A percentile compares a stretch with the other conserved stretches of the same genome.
Evolutionary conservation across 1,139 yeast genomes (phyloP).

Genomic region (Meyerozyma carpophila): DNA sequence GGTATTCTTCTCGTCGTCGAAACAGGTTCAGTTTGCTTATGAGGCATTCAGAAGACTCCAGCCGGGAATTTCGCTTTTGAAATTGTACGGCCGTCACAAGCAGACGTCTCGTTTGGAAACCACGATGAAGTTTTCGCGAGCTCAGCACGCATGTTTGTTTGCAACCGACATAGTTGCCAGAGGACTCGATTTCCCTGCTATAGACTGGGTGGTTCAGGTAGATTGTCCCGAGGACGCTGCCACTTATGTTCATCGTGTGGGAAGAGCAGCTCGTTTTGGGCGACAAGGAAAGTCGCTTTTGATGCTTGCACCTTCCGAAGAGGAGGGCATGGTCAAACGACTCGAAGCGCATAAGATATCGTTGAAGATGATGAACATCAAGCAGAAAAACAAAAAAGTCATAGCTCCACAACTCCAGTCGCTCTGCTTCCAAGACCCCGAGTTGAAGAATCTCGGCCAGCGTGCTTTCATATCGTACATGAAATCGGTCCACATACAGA

Average conservation of each 20-base stretch:
- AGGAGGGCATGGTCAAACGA: constrained; percentile 66
- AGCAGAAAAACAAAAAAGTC: constrained; percentile 69
- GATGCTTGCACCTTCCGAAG: constrained; percentile 81
- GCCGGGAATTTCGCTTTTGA: constrained; percentile 92
- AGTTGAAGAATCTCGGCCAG: constrained; percentile 87
- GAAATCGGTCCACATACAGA: constrained; percentile 78
- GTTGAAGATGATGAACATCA: constrained; percentile 67
- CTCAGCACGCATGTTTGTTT: constrained; percentile 82
- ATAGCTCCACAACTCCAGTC: constrained; percentile 84
- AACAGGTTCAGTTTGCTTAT: constrained; percentile 90
- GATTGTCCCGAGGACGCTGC: constrained; percentile 97
- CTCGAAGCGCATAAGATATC: constrained; percentile 61
- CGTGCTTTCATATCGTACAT: constrained; percentile 91
- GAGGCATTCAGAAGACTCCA: constrained; percentile 88
- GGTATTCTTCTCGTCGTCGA: constrained; percentile 87
- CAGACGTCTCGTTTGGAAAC: constrained; percentile 92
- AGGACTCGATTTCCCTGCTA: constrained; percentile 95
- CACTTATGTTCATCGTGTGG: constrained; percentile 94
- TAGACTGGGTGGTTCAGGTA: constrained; percentile 94
- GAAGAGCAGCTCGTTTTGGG: constrained; percentile 93
- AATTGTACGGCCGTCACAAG: constrained; percentile 92
- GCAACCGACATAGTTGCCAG: constrained; percentile 98
- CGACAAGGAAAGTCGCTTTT: constrained; percentile 81
- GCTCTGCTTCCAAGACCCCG: constrained; percentile 86
- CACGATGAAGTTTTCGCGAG: constrained; percentile 75